A percentile compares a stretch with the other conserved stretches of the same genome.
phyloP scores from a whole-genome alignment of 1,284 basidiomycete species.

The Coriolopsis trogii region DNA sequence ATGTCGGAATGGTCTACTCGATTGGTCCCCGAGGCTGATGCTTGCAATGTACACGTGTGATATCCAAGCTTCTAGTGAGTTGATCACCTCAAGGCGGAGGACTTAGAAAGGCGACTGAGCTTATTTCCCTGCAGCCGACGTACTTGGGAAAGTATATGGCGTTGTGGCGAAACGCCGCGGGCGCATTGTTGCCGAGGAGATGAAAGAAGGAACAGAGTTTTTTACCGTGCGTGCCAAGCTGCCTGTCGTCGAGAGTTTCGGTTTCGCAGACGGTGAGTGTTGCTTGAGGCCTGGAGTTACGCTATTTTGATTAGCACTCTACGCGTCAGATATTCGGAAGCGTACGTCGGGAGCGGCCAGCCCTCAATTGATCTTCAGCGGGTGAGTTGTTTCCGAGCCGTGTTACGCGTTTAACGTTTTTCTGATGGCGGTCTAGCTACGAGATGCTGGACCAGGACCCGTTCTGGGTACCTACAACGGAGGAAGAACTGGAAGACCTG shows the following conservation, averaged over 20 bases:
- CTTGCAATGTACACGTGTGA: conserved; percentile 99
- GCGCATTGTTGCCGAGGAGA: conserved; percentile 93
- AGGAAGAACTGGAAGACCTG: conserved; percentile 96
- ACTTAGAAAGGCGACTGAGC: neutral
- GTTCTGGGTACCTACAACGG: conserved; percentile 98
- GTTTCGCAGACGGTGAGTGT: conserved; percentile 88
- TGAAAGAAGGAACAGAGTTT: conserved; percentile 97
- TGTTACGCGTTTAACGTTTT: neutral
- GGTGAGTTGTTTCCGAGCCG: conserved; percentile 53
- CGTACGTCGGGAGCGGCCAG: conserved; percentile 96
- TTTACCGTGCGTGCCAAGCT: conserved; percentile 90
- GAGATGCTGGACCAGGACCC: conserved; percentile 93
- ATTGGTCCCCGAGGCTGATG: conserved; percentile 98
- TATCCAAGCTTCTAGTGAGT: conserved; percentile 95
- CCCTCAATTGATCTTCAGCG: conserved; percentile 96
- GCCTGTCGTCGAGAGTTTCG: conserved; percentile 98
- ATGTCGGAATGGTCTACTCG: conserved; percentile 86
- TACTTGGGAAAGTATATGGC: conserved; percentile 96
- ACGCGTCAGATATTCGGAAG: conserved; percentile 84
- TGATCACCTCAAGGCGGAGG: neutral
- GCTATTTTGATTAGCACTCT: neutral
- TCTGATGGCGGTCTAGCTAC: conserved; percentile 51
- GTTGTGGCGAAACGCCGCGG: conserved; percentile 92
- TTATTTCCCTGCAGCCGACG: conserved; percentile 69
- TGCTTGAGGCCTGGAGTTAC: neutral